phyloP scores from a whole-genome alignment of 495 filamentous ascomycete species.

The Talaromyces borbonicus region DNA sequence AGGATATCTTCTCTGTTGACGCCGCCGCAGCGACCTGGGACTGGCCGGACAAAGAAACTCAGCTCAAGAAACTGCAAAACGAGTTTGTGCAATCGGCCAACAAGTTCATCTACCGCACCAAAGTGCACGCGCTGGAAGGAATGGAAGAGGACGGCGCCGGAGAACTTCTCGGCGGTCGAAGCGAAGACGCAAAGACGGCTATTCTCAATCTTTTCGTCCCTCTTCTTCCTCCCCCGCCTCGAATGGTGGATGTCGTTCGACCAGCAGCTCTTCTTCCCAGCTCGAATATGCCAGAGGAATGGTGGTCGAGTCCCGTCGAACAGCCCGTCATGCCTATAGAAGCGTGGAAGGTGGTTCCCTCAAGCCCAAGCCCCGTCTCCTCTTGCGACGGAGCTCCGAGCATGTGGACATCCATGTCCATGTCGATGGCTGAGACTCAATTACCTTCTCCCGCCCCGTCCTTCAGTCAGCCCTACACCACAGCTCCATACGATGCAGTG shows the following conservation, averaged over 20 bases:
- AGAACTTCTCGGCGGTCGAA: conserved; percentile 83
- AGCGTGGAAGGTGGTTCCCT: conserved; percentile 87
- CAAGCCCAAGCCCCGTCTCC: conserved; percentile 66
- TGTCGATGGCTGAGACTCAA: conserved; percentile 44
- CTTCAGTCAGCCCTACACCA: conserved; percentile 70
- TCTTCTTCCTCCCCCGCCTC: conserved; percentile 84
- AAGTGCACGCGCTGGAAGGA: conserved; percentile 84
- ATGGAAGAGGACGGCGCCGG: conserved; percentile 95
- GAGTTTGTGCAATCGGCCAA: conserved; percentile 97
- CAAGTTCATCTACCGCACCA: conserved; percentile 90
- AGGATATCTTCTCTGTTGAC: conserved; percentile 91
- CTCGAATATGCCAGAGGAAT: conserved; percentile 64
- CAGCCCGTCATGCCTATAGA: conserved; percentile 63
- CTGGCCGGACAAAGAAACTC: conserved; percentile 94
- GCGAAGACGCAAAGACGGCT: conserved; percentile 84
- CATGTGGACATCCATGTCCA: conserved; percentile 70
- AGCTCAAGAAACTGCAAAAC: conserved; percentile 95
- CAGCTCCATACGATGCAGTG: conserved; percentile 57
- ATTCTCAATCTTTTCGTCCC: conserved; percentile 82
- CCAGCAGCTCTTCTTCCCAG: conserved; percentile 81
- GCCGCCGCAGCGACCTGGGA: conserved; percentile 81
- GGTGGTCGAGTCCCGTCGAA: conserved; percentile 57
- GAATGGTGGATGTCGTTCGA: conserved; percentile 84
- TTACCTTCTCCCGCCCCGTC: conserved; percentile 65
- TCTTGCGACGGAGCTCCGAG: conserved; percentile 58